Evolutionary conservation across 768 basidiomycete genomes (phyloP).

Genomic region (Tremella mesenterica): DNA sequence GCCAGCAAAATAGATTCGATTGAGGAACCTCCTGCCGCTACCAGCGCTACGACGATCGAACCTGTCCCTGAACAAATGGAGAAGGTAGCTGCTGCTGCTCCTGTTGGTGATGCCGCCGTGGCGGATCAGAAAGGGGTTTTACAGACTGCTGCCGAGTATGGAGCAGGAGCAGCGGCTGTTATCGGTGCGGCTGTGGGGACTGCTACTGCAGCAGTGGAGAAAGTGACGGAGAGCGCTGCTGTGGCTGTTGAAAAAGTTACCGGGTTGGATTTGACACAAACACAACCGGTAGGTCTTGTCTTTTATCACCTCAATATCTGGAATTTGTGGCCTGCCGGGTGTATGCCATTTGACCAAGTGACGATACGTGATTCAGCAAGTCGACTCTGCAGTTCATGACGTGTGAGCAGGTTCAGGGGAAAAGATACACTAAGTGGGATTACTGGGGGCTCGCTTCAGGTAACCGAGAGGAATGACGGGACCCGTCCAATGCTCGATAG

Average conservation of each 20-base stretch:
- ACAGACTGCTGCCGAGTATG: constrained; percentile 25
- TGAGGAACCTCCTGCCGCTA: background rate
- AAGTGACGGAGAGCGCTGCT: too few relatives aligned
- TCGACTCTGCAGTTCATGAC: too few relatives aligned
- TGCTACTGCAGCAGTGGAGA: constrained; percentile 30
- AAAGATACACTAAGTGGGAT: too few relatives aligned
- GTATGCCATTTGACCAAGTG: too few relatives aligned
- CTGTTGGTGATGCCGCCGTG: constrained; percentile 27
- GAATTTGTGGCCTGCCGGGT: too few relatives aligned
- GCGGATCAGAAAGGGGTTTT: constrained; percentile 11
- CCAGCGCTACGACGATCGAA: constrained; percentile 4
- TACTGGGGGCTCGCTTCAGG: too few relatives aligned
- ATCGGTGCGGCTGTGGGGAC: constrained; percentile 24
- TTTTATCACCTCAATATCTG: background rate
- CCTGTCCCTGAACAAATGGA: constrained; percentile 21
- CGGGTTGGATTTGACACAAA: constrained; percentile 36
- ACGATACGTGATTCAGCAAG: too few relatives aligned
- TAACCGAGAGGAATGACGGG: too few relatives aligned
- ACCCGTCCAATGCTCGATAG: too few relatives aligned
- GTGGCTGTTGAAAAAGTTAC: constrained; percentile 38
- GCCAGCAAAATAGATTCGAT: background rate
- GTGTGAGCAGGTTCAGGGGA: too few relatives aligned
- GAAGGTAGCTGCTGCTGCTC: constrained; percentile 27
- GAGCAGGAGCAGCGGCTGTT: constrained; percentile 28
- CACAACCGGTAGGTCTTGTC: constrained; percentile 32